Conservation (phyloP, 306 rosid species). For the Dryas octopetala region DNA sequence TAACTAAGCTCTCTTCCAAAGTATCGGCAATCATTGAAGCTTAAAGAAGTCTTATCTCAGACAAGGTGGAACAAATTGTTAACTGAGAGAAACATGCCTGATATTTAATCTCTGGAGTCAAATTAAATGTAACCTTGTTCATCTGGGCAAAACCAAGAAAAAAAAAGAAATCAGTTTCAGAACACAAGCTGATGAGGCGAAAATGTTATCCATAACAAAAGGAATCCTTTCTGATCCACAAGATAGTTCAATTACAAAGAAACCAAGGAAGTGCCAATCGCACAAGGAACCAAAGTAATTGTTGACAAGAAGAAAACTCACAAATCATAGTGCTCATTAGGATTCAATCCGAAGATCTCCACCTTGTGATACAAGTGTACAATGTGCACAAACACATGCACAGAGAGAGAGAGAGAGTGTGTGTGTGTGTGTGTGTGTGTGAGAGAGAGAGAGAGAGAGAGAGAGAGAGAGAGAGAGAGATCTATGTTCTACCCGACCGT, state of each 20-base stretch:
- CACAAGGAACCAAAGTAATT: neutral
- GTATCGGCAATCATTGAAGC: neutral
- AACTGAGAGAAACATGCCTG: conserved; percentile 56
- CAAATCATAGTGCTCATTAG: neutral
- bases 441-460: conserved; percentile 23
- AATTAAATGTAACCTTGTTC: conserved; percentile 85
- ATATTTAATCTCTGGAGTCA: conserved; percentile 93
- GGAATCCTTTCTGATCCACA: neutral
- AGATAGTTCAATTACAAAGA: neutral
- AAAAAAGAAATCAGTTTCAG: conserved; percentile 12
- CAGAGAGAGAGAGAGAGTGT: too few relatives aligned
- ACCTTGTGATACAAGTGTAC: too few relatives aligned
- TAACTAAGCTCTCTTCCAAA: conserved; percentile 6
- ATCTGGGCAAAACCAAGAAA: conserved; percentile 50
- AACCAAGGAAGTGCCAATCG: neutral
- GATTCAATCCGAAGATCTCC: too few relatives aligned
- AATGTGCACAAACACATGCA: too few relatives aligned
- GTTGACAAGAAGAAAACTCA: conserved; percentile 1
- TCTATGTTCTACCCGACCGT: conserved; percentile 77
- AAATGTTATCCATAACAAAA: neutral
- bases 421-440: too few relatives aligned
- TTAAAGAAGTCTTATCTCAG: neutral
- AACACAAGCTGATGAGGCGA: conserved; percentile 19
- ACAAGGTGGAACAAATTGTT: conserved; percentile 13
- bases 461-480: conserved; percentile 27